Conservation (phyloP, 106 monocot species). For the Acorus calamus region DNA sequence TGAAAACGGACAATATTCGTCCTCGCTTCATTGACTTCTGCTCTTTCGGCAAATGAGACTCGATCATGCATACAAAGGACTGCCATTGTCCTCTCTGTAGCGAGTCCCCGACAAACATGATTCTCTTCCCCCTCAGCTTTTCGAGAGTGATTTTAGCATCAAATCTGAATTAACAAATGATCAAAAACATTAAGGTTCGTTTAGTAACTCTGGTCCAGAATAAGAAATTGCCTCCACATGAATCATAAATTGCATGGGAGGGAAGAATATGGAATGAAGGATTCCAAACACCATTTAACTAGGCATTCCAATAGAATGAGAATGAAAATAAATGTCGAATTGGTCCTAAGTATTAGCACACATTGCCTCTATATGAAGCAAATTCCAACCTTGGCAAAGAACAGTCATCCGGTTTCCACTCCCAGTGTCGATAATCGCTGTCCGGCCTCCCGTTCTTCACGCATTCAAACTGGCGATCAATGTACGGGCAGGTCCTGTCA, state of each 20-base stretch:
- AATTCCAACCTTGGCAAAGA: conserved; percentile 50
- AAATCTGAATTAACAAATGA: conserved; percentile 25
- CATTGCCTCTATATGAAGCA: neutral
- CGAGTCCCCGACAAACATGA: conserved; percentile 68
- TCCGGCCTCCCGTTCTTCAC: conserved; percentile 70
- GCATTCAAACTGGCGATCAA: conserved; percentile 51
- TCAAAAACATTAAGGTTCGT: neutral
- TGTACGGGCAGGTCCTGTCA: conserved; percentile 61
- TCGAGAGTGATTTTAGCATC: conserved; percentile 29
- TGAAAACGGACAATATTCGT: conserved; percentile 42
- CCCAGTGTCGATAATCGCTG: conserved; percentile 61
- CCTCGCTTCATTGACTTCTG: conserved; percentile 40
- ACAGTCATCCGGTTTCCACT: conserved; percentile 73
- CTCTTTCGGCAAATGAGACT: conserved; percentile 37
- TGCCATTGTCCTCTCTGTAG: conserved; percentile 48
- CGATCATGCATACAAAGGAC: conserved; percentile 47
- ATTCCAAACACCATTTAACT: no score
- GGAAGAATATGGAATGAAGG: no score
- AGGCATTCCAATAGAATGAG: no score
- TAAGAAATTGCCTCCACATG: no score
- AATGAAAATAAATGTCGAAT: neutral
- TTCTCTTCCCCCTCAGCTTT: conserved; percentile 62
- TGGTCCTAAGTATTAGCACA: neutral
- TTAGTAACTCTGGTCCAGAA: no score
- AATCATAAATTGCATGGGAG: no score